Percentiles rank a stretch among this genome's conserved stretches.
phyloP scores from a whole-genome alignment of 2,329 filamentous ascomycete genomes.

The Phaeosphaeriaceae sp. region DNA sequence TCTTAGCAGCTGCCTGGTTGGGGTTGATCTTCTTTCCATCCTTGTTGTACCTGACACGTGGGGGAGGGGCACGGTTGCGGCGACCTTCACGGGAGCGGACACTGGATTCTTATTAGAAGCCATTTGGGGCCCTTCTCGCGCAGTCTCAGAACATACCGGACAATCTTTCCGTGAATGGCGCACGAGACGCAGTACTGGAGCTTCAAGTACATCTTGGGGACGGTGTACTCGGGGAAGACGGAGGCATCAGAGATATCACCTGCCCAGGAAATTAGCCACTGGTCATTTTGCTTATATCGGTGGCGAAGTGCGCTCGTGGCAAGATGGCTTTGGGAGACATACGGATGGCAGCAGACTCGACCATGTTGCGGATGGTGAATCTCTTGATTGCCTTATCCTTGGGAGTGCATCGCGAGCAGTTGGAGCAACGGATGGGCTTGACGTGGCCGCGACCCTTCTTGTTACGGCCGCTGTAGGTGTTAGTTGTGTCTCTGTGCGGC shows the following conservation, averaged over 20 bases:
- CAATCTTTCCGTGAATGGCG: conserved; percentile 99
- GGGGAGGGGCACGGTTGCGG: conserved; percentile 98
- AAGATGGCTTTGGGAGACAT: conserved; percentile 58
- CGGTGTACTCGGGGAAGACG: conserved; percentile 98
- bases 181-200: conserved; percentile 99
- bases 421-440: conserved; percentile 96
- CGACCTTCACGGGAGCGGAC: conserved; percentile 96
- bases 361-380: conserved; percentile 99
- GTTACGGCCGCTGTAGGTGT: conserved; percentile 82
- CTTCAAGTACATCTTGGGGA: conserved; percentile 99
- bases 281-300: conserved; percentile 9
- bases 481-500: conserved; percentile 35
- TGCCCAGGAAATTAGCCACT: conserved; percentile 52
- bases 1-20: conserved; percentile 77
- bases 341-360: conserved; percentile 99
- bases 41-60: conserved; percentile 99
- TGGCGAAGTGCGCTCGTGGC: conserved; percentile 1
- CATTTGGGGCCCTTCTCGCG: background rate
- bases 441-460: conserved; percentile 99
- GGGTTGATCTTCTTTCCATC: conserved; percentile 99
- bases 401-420: conserved; percentile 82
- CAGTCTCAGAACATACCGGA: conserved; percentile 81
- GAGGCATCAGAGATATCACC: conserved; percentile 99
- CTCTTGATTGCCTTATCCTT: conserved; percentile 99
- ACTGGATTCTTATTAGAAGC: conserved; percentile 60